A percentile compares a stretch with the other conserved stretches of the same genome.
Conservation (phyloP, 805 yeast species). For the Saccharomycopsis fodiens region DNA sequence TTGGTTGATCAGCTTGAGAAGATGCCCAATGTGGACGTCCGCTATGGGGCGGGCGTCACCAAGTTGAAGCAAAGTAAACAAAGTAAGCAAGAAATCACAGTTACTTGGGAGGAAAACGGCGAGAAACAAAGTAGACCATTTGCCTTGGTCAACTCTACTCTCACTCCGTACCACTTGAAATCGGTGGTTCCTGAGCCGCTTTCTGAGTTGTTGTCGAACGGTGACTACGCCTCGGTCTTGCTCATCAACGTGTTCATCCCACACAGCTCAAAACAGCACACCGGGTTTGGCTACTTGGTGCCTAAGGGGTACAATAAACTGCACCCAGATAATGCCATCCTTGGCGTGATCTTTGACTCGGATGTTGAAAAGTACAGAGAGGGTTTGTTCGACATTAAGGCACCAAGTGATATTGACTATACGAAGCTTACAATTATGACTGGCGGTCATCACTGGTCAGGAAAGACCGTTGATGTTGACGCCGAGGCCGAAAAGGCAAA, state of each 20-base stretch:
- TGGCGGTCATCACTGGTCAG: slow-evolving; percentile 63
- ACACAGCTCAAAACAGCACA: slow-evolving; percentile 29
- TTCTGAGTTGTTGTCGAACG: background rate
- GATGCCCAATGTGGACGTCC: slow-evolving; percentile 35
- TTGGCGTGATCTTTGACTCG: slow-evolving; percentile 90
- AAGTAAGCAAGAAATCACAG: slow-evolving; percentile 19
- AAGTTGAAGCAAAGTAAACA: slow-evolving; percentile 20
- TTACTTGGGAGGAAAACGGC: slow-evolving; percentile 1
- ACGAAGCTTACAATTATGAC: slow-evolving; percentile 83
- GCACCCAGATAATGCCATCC: slow-evolving; percentile 38
- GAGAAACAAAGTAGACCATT: no score
- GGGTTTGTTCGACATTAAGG: slow-evolving; percentile 24
- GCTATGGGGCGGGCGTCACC: slow-evolving; percentile 23
- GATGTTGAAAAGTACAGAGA: slow-evolving; percentile 58
- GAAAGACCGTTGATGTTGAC: background rate
- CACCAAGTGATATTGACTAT: slow-evolving; percentile 28
- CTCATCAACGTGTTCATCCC: slow-evolving; percentile 65
- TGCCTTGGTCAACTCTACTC: slow-evolving; percentile 55
- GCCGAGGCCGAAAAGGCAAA: background rate
- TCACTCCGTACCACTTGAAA: slow-evolving; percentile 33
- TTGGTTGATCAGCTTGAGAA: slow-evolving; percentile 32
- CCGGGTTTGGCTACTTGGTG: slow-evolving; percentile 85
- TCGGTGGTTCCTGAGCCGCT: background rate
- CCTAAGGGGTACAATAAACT: slow-evolving; percentile 40
- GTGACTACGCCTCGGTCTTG: slow-evolving; percentile 36